Conservation (phyloP, 2,329 filamentous ascomycete species). For the Lachnellula arida region DNA sequence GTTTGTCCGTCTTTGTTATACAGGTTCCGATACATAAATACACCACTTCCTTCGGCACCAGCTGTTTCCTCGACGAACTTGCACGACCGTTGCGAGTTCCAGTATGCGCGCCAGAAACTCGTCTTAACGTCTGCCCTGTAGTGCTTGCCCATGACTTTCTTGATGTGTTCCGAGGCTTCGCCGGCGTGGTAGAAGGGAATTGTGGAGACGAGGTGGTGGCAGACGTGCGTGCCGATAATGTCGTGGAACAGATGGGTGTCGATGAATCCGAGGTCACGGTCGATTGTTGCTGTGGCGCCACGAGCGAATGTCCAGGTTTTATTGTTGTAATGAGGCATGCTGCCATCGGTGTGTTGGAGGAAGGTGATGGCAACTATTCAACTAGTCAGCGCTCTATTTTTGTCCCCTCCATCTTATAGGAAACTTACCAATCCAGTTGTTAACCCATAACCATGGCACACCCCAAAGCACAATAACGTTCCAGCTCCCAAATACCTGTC, state of each 20-base stretch:
- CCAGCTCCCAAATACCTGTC: slow-evolving; percentile 49
- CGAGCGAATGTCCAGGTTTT: slow-evolving; percentile 58
- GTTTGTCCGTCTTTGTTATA: slow-evolving; percentile 25
- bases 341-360: slow-evolving; percentile 63
- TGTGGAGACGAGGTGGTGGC: slow-evolving; percentile 58
- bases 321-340: slow-evolving; percentile 53
- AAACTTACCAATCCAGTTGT: slow-evolving; percentile 61
- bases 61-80: slow-evolving; percentile 34
- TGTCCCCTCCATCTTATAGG: no score
- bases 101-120: slow-evolving; percentile 34
- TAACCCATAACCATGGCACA: slow-evolving; percentile 64
- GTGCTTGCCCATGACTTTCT: slow-evolving; percentile 49
- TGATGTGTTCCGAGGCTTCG: slow-evolving; percentile 53
- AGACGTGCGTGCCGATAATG: slow-evolving; percentile 60
- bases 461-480: slow-evolving; percentile 56
- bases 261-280: slow-evolving; percentile 61
- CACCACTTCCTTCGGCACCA: slow-evolving; percentile 30
- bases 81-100: slow-evolving; percentile 30
- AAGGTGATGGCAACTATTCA: slow-evolving; percentile 64
- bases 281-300: slow-evolving; percentile 58
- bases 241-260: slow-evolving; percentile 62
- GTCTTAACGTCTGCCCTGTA: slow-evolving; percentile 43
- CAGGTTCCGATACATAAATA: slow-evolving; percentile 32
- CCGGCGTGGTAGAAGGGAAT: slow-evolving; percentile 59
- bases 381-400: no score